Percentiles rank a stretch among this genome's conserved stretches.
phyloP scores from a whole-genome alignment of 768 basidiomycete genomes.

The Hygrocybe coccinea region DNA sequence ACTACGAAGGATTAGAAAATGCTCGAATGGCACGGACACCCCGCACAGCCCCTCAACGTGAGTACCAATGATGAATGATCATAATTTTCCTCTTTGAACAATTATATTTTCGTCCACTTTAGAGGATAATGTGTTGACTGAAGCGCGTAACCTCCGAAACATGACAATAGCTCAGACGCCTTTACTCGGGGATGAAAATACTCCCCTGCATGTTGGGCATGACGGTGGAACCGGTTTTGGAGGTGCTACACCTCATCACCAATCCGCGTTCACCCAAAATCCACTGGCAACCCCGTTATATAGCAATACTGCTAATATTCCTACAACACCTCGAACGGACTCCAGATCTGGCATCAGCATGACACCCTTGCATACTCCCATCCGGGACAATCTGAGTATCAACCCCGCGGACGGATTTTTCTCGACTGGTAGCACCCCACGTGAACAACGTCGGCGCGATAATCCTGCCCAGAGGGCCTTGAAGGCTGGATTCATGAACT shows the following conservation, averaged over 20 bases:
- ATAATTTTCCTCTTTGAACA: constrained; percentile 2
- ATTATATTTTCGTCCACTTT: constrained; percentile 2
- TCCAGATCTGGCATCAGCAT: constrained; percentile 41
- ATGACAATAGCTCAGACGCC: constrained; percentile 93
- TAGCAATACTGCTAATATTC: constrained; percentile 39
- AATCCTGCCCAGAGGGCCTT: constrained; percentile 71
- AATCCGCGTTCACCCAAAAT: constrained; percentile 90
- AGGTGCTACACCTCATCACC: constrained; percentile 89
- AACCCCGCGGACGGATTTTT: constrained; percentile 65
- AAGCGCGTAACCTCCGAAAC: constrained; percentile 92
- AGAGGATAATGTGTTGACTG: constrained; percentile 94
- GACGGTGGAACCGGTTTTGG: constrained; percentile 91
- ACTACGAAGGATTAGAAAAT: constrained; percentile 85
- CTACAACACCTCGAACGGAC: constrained; percentile 51
- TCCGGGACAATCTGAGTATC: constrained; percentile 87
- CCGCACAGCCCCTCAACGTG: constrained; percentile 88
- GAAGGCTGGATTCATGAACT: constrained; percentile 70
- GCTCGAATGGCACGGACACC: constrained; percentile 94
- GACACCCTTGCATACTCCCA: constrained; percentile 90
- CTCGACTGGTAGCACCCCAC: constrained; percentile 62
- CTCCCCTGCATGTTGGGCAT: constrained; percentile 72
- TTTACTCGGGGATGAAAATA: constrained; percentile 94
- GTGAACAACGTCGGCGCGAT: constrained; percentile 60
- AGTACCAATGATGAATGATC: constrained; percentile 30
- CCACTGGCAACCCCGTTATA: constrained; percentile 85